Base-by-base conservation (phyloP, 441 rosid genomes). In the Arabidopsis lyrata region DNA sequence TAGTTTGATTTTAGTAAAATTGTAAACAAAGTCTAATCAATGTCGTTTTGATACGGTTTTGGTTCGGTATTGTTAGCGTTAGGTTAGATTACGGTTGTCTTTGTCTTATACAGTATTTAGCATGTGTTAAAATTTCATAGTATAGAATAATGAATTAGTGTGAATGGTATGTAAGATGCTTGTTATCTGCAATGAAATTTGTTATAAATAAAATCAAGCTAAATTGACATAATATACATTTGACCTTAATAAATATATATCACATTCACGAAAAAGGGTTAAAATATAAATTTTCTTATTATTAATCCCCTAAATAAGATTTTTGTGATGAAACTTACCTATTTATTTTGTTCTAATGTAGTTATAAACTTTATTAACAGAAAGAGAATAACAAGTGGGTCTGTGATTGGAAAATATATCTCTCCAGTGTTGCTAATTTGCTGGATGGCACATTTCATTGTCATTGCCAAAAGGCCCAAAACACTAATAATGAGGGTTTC, bases 371-470 rank as follows among this genome's bases (percentile, higher is more conserved):
- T 58, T 31, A 15, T 52, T 32, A 45, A n/a, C 6, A 44, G 41
- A 50, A 49, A 71, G 52, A 55, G 52, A 55, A 63, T 53, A 54
- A 5, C 57, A 44, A 27, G 67, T 63, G 67, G 48, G 27, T n/a
- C 56, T 73, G 59, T 36, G 70, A 55, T 32, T 32, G 57, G 38
- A 64, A 73, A 73, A 70, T 56, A 5, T 60, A 4, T 65, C 29
- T 36, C 34, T 45, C 48, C 27, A 13, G 66, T 48, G 52, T 47
- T 73, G 72, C 71, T 64, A 56, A 55, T 56, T 56, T 65, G 72
- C 77, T 65, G 77, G 77, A 65, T 56, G 72, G 34, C 77, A 49
- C 72, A 48, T n/a, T 73, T 55, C 49, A 55, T 35, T 55, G 64
- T 8, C 61, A 42, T 50, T 61, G 15, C 57, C 76, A 27, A 49